phyloP scores from a whole-genome alignment of 83 land plant species.

The Diphasiastrum complanatum region DNA sequence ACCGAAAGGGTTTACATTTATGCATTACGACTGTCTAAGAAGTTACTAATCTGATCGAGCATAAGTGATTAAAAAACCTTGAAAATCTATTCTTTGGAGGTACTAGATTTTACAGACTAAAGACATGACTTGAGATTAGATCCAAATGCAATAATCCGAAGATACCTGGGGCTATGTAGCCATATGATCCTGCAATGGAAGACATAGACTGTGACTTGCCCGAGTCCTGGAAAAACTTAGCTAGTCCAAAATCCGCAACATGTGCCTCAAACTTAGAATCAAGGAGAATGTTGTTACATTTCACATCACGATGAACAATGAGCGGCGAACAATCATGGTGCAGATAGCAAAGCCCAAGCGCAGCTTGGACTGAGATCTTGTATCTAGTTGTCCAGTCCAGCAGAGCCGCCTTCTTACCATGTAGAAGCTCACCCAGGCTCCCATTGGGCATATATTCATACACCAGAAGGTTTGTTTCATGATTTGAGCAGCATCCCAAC shows the following conservation, averaged over 20 bases:
- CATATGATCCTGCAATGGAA: conserved; percentile 72
- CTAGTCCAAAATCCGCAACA: conserved; percentile 78
- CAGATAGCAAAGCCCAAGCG: conserved; percentile 69
- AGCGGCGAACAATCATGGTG: conserved; percentile 86
- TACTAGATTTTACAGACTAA: not conserved
- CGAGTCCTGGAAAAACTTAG: conserved; percentile 40
- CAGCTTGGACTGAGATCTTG: conserved; percentile 66
- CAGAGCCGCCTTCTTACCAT: conserved; percentile 38
- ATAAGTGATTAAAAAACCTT: no score
- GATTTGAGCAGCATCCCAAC: conserved; percentile 64
- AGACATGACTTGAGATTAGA: not conserved
- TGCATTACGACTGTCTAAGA: no score
- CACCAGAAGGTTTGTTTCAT: conserved; percentile 50
- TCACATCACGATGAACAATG: conserved; percentile 80
- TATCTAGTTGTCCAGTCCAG: conserved; percentile 71
- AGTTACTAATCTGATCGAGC: no score
- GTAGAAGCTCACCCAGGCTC: conserved; percentile 68
- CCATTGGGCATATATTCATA: conserved; percentile 86
- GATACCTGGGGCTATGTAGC: conserved; percentile 88
- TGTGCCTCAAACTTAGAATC: conserved; percentile 53
- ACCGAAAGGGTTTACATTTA: no score
- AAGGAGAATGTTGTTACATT: conserved; percentile 78
- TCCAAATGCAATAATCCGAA: not conserved
- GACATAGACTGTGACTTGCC: conserved; percentile 26
- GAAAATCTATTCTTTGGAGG: not conserved